Percentiles rank a stretch among this genome's conserved stretches.
Conservation (phyloP, 306 rosid genomes). For the Fagus sylvatica region DNA sequence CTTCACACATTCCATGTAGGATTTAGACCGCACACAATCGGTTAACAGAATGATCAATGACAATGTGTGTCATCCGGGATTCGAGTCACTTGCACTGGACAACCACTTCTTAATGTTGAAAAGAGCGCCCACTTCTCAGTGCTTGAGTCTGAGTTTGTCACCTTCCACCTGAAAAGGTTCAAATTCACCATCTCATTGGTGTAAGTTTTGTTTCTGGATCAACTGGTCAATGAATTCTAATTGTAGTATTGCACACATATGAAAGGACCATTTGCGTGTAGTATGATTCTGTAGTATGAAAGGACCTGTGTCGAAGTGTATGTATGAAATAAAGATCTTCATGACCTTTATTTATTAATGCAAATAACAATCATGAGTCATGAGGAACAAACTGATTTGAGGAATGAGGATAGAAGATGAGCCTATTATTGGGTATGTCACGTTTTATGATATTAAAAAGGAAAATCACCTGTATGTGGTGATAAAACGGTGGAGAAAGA, state of each 20-base stretch:
- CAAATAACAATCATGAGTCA: background rate
- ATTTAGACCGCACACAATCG: too few species aligned
- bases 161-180: conserved; percentile 61
- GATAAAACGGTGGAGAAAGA: conserved; percentile 79
- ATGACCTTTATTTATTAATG: too few species aligned
- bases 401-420: too few species aligned
- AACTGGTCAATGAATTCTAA: background rate
- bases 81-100: conserved; percentile 53
- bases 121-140: conserved; percentile 74
- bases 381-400: background rate
- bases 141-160: conserved; percentile 63
- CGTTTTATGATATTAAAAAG: background rate
- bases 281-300: too few species aligned
- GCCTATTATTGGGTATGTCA: too few species aligned
- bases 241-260: too few species aligned
- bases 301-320: too few species aligned
- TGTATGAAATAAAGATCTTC: too few species aligned
- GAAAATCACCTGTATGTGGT: conserved; percentile 59
- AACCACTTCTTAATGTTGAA: conserved; percentile 68
- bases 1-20: too few species aligned
- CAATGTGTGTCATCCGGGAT: background rate
- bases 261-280: too few species aligned
- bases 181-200: background rate
- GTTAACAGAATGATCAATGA: too few species aligned
- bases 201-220: background rate